Conservation (phyloP, 805 yeast species). For the Candida rishiriensis region DNA sequence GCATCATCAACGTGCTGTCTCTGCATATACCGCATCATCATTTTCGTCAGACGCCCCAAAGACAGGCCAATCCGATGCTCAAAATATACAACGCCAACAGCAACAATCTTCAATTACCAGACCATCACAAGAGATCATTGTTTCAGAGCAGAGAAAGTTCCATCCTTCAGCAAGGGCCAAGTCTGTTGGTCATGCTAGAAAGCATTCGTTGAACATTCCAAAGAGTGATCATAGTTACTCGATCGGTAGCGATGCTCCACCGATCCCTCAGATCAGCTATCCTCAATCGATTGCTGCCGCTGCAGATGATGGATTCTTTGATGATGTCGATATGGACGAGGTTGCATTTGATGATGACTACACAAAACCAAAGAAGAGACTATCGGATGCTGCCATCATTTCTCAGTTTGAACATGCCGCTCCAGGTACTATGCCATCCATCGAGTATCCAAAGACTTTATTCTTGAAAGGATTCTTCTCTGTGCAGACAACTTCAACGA, state of each 20-base stretch:
- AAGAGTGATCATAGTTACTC: constrained; percentile 12
- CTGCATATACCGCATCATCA: constrained; percentile 33
- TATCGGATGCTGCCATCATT: constrained; percentile 46
- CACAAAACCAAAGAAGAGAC: constrained; percentile 26
- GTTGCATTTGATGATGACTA: constrained; percentile 24
- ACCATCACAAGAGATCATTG: constrained; percentile 28
- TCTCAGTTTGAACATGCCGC: constrained; percentile 47
- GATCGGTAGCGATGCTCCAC: constrained; percentile 33
- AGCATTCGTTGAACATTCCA: constrained; percentile 45
- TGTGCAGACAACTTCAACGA: constrained; percentile 92
- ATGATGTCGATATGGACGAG: constrained; percentile 46
- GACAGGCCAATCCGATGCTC: constrained; percentile 3
- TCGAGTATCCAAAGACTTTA: constrained; percentile 86
- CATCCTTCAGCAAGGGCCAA: constrained; percentile 89
- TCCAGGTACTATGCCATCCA: constrained; percentile 84
- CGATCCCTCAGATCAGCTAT: constrained; percentile 35
- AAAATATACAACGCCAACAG: constrained; percentile 1
- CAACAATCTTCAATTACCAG: constrained; percentile 5
- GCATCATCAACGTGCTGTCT: constrained; percentile 33
- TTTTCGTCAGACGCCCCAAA: constrained; percentile 28
- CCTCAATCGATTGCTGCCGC: constrained; percentile 24
- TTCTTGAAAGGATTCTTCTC: constrained; percentile 91
- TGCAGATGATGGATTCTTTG: constrained; percentile 52
- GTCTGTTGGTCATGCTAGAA: constrained; percentile 77
- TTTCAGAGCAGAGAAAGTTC: constrained; percentile 24